Evolutionary conservation across 345 rosid genomes (phyloP), one percentile per base, ranked within the genome.

Genomic region (Hevea brasiliensis): DNA sequence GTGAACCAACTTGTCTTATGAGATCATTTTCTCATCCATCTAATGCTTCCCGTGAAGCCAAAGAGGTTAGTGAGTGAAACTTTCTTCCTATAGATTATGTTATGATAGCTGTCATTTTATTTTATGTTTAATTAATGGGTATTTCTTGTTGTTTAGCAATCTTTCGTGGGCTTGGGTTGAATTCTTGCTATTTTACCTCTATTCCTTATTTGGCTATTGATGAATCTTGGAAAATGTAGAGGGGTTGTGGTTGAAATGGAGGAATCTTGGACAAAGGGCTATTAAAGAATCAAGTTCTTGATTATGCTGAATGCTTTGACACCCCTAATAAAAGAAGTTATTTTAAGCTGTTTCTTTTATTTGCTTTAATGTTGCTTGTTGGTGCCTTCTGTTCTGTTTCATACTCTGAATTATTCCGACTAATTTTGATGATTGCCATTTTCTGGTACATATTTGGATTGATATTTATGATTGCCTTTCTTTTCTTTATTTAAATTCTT

Each of bases 1-100:
- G 90, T 59, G 98, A 94, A 63, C 80, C 95, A 61, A 76, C 90
- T 74, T 85, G 88, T 79, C 89, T 92, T 35, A 57, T 73, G 81
- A 88, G 96, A 86, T 91, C 97, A 1, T 89, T 92, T 77, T 90
- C 99, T 76, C 97, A 90, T 73, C 97, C 97, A 62, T 77, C 91
- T 23, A 86, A 72, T 48, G 83, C 90, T 40, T 85, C 87, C 40
- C 85, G 76, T 65, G 87, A 85, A 71, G 61, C 77, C 74, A 68
- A 74, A 74, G 87, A 89, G 96, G 98, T 91, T 20, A 60, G 85
- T 79, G 32, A 23, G 48, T 47, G 3, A 14, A 56, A 14, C 35
- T 24, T 54, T 42, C 3, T 51, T 40, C 61, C 2, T n/a, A n/a
- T n/a, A n/a, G n/a, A n/a, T n/a, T n/a, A n/a, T n/a, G n/a, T n/a